Evolutionary conservation across 257 asterid species (phyloP).

Genomic region (Scutellaria galericulata): DNA sequence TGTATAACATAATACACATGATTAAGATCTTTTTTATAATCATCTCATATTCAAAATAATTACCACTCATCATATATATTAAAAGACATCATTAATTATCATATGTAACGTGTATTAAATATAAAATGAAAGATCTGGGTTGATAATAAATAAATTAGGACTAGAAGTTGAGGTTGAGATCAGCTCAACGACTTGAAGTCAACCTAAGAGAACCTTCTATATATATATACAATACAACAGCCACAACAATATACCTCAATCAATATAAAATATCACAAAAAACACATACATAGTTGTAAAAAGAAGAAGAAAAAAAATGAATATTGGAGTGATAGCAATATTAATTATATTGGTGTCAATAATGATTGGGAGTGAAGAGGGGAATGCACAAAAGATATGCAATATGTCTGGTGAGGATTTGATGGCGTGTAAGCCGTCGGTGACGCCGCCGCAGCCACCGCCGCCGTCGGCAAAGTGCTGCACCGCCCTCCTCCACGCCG

Average conservation of each 20-base stretch:
- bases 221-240: background rate
- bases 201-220: background rate
- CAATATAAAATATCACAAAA: background rate
- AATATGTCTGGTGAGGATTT: constrained; percentile 46
- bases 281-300: too few relatives aligned
- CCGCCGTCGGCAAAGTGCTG: constrained; percentile 63
- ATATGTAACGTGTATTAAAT: too few relatives aligned
- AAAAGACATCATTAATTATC: too few relatives aligned
- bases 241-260: background rate
- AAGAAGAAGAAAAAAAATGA: background rate
- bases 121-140: too few relatives aligned
- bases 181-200: too few relatives aligned
- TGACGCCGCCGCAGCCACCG: constrained; percentile 51
- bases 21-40: too few relatives aligned
- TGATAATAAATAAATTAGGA: too few relatives aligned
- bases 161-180: too few relatives aligned
- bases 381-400: constrained; percentile 49
- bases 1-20: too few relatives aligned
- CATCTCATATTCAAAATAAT: too few relatives aligned
- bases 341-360: background rate
- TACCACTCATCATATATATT: too few relatives aligned
- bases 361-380: background rate
- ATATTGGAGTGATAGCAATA: background rate
- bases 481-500: constrained; percentile 59
- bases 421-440: constrained; percentile 66